Percentiles rank a stretch among this genome's conserved stretches.
phyloP scores from a whole-genome alignment of 1,139 yeast species.

The Geotrichum phurueaensis region DNA sequence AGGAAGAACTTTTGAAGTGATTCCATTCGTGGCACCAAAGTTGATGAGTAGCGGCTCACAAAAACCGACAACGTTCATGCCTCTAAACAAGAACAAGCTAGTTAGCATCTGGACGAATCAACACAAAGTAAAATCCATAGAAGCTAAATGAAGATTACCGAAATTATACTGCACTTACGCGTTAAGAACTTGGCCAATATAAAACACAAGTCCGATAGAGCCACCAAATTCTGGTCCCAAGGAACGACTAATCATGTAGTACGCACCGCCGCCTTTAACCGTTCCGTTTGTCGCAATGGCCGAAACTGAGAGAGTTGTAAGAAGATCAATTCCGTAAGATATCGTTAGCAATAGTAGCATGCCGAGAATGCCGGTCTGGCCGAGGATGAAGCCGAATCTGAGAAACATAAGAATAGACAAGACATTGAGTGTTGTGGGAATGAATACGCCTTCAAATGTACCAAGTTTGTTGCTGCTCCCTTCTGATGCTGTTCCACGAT shows the following conservation, averaged over 20 bases:
- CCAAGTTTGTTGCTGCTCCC: constrained; percentile 28
- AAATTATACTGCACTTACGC: constrained; percentile 38
- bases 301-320: constrained; percentile 67
- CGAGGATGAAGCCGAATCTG: constrained; percentile 72
- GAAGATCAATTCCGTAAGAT: constrained; percentile 57
- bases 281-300: constrained; percentile 82
- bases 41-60: constrained; percentile 66
- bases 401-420: constrained; percentile 72
- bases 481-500: not conserved
- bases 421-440: constrained; percentile 72
- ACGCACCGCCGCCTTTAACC: constrained; percentile 80
- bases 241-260: constrained; percentile 72
- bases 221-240: constrained; percentile 84
- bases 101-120: not conserved
- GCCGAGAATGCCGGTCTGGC: constrained; percentile 71
- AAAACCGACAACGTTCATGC: constrained; percentile 74
- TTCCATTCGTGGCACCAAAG: constrained; percentile 56
- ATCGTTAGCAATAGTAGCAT: constrained; percentile 43
- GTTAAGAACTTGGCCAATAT: constrained; percentile 69
- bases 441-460: constrained; percentile 49
- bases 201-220: constrained; percentile 73
- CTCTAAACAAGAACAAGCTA: constrained; percentile 24
- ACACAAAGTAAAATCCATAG: constrained; percentile 21
- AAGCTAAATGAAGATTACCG: not conserved
- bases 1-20: constrained; percentile 48